phyloP scores from a whole-genome alignment of 140 eudicot species.

The Anethum foeniculum region DNA sequence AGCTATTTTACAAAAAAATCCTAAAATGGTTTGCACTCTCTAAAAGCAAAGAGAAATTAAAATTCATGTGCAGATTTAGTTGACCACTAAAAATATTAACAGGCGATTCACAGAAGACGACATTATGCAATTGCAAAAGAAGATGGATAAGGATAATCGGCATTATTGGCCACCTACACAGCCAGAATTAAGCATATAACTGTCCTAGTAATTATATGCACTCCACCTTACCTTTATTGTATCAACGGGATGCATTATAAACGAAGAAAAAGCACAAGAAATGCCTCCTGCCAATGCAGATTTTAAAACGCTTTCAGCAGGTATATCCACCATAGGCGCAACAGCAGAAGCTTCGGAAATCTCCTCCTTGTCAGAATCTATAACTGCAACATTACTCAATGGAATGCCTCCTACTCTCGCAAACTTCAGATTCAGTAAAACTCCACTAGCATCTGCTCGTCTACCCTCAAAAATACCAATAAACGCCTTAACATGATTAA shows the following conservation, averaged over 20 bases:
- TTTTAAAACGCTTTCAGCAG: conserved; percentile 66
- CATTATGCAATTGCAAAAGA: background rate
- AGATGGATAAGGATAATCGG: background rate
- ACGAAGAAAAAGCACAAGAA: conserved; percentile 78
- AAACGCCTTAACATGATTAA: conserved; percentile 55
- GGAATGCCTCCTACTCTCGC: conserved; percentile 86
- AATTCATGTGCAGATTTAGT: background rate
- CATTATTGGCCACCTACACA: background rate
- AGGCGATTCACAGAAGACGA: background rate
- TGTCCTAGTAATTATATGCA: background rate
- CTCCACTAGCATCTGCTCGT: conserved; percentile 46
- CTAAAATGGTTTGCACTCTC: background rate
- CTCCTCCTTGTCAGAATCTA: conserved; percentile 54
- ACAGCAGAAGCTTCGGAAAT: conserved; percentile 92
- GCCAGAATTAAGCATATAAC: background rate
- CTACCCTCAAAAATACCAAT: conserved; percentile 44
- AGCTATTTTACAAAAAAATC: background rate
- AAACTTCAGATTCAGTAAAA: conserved; percentile 60
- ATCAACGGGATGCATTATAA: conserved; percentile 83
- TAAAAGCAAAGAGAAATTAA: background rate
- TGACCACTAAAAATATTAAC: background rate
- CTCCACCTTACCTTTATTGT: conserved; percentile 53
- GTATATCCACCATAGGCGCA: conserved; percentile 80
- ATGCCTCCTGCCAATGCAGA: conserved; percentile 96
- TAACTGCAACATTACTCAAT: conserved; percentile 40